Percentiles rank a stretch among this genome's conserved stretches.
Evolutionary conservation across 495 filamentous ascomycete species (phyloP).

Genomic region (Aspergillus funiculosus): DNA sequence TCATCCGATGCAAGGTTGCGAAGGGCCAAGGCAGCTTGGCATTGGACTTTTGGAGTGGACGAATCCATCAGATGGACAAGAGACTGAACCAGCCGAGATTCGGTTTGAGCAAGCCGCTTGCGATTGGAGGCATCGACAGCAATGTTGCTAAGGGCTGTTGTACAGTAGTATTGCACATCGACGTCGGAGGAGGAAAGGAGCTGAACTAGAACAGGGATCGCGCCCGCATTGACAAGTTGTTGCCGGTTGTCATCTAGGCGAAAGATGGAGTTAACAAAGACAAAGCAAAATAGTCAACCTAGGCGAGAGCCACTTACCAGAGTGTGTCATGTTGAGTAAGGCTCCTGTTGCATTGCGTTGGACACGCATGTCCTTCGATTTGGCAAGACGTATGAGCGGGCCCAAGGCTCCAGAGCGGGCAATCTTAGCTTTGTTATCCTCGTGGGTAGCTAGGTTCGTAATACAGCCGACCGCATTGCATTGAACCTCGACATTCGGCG

Average conservation of each 20-base stretch:
- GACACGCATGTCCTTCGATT: constrained; percentile 97
- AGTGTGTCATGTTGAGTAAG: constrained; percentile 98
- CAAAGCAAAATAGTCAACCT: background rate
- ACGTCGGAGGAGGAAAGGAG: constrained; percentile 86
- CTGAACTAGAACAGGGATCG: constrained; percentile 93
- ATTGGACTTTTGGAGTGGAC: constrained; percentile 94
- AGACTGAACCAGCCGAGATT: constrained; percentile 83
- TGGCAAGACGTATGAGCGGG: constrained; percentile 84
- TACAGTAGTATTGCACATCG: constrained; percentile 99
- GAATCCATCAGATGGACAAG: constrained; percentile 96
- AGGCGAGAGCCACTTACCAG: constrained; percentile 53
- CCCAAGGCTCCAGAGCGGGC: constrained; percentile 88
- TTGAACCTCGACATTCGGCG: constrained; percentile 96
- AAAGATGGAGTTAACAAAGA: background rate
- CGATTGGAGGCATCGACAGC: constrained; percentile 89
- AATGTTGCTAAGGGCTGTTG: constrained; percentile 96
- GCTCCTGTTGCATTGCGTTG: constrained; percentile 97
- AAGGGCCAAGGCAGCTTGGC: constrained; percentile 90
- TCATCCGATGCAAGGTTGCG: constrained; percentile 96
- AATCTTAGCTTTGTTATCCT: constrained; percentile 99
- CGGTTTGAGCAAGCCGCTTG: constrained; percentile 81
- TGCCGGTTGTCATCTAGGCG: constrained; percentile 89
- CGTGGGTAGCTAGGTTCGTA: constrained; percentile 94
- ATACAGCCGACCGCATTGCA: constrained; percentile 99
- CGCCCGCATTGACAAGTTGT: constrained; percentile 92